Conservation (phyloP, 495 filamentous ascomycete genomes). For the Clohesyomyces aquaticus region DNA sequence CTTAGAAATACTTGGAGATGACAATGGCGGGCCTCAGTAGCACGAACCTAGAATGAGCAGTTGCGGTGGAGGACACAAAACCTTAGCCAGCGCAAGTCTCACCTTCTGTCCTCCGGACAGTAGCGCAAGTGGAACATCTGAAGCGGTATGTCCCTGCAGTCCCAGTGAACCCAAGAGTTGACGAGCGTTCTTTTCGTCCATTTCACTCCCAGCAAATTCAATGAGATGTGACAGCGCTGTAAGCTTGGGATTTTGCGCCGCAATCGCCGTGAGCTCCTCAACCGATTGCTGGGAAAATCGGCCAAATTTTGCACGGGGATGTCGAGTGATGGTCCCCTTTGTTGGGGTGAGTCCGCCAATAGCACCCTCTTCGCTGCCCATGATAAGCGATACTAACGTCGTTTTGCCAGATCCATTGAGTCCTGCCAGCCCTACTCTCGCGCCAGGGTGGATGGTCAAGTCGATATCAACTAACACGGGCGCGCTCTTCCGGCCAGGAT, state of each 20-base stretch:
- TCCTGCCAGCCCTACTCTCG: conserved; percentile 72
- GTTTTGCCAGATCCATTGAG: conserved; percentile 77
- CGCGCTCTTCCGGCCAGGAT: conserved; percentile 47
- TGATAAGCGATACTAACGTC: conserved; percentile 65
- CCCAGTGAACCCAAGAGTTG: conserved; percentile 66
- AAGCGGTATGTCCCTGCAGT: conserved; percentile 65
- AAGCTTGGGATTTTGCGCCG: conserved; percentile 52
- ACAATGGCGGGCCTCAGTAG: neutral
- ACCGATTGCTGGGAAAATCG: conserved; percentile 81
- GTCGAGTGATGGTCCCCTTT: conserved; percentile 60
- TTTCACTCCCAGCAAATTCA: conserved; percentile 50
- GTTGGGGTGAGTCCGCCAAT: conserved; percentile 49
- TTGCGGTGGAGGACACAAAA: conserved; percentile 70
- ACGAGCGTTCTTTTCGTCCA: conserved; percentile 66
- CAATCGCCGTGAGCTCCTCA: conserved; percentile 61
- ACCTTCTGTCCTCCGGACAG: conserved; percentile 80
- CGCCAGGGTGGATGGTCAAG: conserved; percentile 67
- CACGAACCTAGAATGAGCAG: conserved; percentile 65
- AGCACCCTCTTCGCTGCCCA: conserved; percentile 45
- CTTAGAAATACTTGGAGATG: neutral
- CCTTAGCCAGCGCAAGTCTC: conserved; percentile 69
- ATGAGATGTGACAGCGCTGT: conserved; percentile 67
- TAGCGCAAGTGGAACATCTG: conserved; percentile 68
- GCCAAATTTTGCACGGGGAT: conserved; percentile 67
- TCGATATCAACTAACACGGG: conserved; percentile 61